Base-by-base conservation (phyloP, 768 basidiomycete species). In the Leucosporidium yakuticum region DNA sequence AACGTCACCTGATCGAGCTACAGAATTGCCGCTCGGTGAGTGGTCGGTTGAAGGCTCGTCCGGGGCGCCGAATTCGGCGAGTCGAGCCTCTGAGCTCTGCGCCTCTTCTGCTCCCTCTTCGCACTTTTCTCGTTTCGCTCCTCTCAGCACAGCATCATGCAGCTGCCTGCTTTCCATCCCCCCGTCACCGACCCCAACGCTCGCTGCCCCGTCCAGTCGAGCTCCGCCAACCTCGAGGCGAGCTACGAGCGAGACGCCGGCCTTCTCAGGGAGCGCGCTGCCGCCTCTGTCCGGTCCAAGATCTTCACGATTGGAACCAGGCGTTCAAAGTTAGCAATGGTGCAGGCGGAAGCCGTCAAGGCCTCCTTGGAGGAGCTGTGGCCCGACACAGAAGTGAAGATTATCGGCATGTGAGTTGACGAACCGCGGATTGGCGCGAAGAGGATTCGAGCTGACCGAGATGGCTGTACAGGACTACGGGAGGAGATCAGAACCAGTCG, bases 401-500 rank as follows among this genome's bases (percentile, higher is more conserved):
- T 73, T 53, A 49, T 62, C n/a, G 71, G 68, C 29, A 73, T 73
- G 71, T 57, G 31, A 32, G 55, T 36, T 4, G 31, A 6, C 55
- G 32, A 36, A 29, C 32, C 55, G 55, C 17, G 55, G 25, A 44
- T 57, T 20, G 14, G 55, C 31, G 20, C 23, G 8, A 5, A 25
- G 25, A 20, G 6, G 55, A 12, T 23, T 19, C 11, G 31, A 32
- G 32, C 17, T 57, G 11, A 15, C 32, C 21, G 15, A 20, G 4
- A 2, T 20, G 11, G 15, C 31, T 29, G 25, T 34, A 57, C 17
- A 57, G 31, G 17, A 87, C 85, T 31, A 91, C 87, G 5, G 85
- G 80, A 76, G 95, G 82, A 5, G 95, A 98, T 80, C 88, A 89
- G 75, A 93, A 96, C 75, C 90, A 94, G 79, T 85, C 88, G 2